Evolutionary conservation across 495 filamentous ascomycete genomes (phyloP).

Genomic region (Xylaria scruposa): DNA sequence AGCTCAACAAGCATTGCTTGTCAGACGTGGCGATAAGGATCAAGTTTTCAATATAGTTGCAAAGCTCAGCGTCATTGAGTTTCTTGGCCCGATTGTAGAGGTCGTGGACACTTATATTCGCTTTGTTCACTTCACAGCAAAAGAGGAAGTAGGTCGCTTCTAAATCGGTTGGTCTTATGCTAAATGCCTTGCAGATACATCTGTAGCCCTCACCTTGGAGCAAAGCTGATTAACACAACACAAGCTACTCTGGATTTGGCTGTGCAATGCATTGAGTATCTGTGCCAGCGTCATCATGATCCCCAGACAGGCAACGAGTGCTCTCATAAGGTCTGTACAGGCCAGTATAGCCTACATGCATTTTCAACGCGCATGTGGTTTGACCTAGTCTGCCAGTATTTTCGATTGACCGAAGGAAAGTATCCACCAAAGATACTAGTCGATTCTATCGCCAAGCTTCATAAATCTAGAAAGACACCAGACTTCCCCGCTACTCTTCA

Average conservation of each 20-base stretch:
- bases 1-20: constrained; percentile 3
- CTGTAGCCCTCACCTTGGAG: not conserved
- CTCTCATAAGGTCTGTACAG: not conserved
- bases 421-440: not conserved
- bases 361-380: constrained; percentile 2
- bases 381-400: not conserved
- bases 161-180: not conserved
- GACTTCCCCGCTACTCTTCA: no score
- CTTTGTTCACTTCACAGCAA: constrained; percentile 46
- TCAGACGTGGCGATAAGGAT: not conserved
- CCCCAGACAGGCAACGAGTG: not conserved
- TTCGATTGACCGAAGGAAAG: not conserved
- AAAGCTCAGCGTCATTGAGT: constrained; percentile 22
- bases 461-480: not conserved
- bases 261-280: not conserved
- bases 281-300: not conserved
- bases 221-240: not conserved
- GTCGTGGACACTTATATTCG: constrained; percentile 38
- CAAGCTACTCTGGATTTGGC: not conserved
- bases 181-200: not conserved
- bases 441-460: not conserved
- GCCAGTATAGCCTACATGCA: not conserved
- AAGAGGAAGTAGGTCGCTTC: constrained; percentile 36
- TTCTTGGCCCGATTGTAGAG: constrained; percentile 39
- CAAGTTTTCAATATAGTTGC: not conserved